Evolutionary conservation across 192 early-diverging fungal genomes (phyloP), one percentile per base, ranked within the genome.

Genomic region (Linnemannia schmuckeri): DNA sequence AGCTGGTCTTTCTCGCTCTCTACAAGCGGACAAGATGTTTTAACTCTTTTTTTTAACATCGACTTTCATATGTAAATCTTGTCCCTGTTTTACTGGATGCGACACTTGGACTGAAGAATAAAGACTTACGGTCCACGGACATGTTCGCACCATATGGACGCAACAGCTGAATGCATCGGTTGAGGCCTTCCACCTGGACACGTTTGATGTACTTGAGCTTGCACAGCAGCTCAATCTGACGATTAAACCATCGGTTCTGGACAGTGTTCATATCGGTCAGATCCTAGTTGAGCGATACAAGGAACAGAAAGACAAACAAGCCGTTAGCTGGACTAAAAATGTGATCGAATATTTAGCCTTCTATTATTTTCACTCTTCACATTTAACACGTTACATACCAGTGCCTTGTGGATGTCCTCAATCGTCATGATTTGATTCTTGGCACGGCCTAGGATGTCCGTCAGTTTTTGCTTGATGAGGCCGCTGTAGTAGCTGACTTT

Each of bases 181-280:
- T 84, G 17, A 76, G 13, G 1, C 86, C 81, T 33, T 82, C 80
- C 0, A 89, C 88, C 24, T 84, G 80, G 17, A 90, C 87, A 18
- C 89, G 90, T 49, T 93, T 90, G 55, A 95, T 88, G 71, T 89
- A 92, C 20, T 91, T 91, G 55, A 87, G 81, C 20, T 90, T 87
- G 37, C 77, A 69, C 18, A 95, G 76, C 4, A 81, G 72, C 12
- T 88, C 90, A 13, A 94, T 73, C 15, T 90, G 90, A 12, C 91
- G 80, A 80, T 93, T 94, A 81, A 94, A 94, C 91, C 91, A 94
- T 54, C 90, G 89, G 46, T 92, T 91, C 46, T 89, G 87, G 38
- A 90, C 89, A 18, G 52, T 61, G 37, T 81, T 88, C 79, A 86
- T 87, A 47, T 85, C 80, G 1, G 52, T 44, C 27, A 91, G 47